Conservation (phyloP, 371 early-diverging fungal genomes). For the Circinella minor region DNA sequence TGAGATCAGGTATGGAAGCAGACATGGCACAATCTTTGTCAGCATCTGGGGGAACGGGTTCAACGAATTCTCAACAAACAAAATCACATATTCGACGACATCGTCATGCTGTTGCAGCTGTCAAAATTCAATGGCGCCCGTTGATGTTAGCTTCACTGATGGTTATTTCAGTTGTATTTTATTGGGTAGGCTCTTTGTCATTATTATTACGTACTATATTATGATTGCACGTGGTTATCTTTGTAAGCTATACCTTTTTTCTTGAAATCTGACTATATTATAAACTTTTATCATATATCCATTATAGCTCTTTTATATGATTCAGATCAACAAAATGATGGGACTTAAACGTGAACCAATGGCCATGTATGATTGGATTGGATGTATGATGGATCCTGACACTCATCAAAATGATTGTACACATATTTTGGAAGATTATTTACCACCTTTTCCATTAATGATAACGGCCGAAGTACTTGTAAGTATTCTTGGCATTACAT, state of each 20-base stretch:
- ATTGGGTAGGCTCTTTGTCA: conserved; percentile 45
- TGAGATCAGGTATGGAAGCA: conserved; percentile 48
- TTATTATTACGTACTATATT: conserved; percentile 15
- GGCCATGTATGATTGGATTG: conserved; percentile 43
- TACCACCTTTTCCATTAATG: conserved; percentile 63
- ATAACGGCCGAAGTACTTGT: conserved; percentile 59
- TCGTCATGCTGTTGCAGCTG: conserved; percentile 63
- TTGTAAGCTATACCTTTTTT: too few relatives aligned
- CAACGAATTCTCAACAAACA: neutral
- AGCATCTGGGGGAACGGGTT: conserved; percentile 27
- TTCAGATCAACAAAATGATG: conserved; percentile 49
- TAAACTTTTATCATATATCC: neutral
- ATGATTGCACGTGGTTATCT: too few relatives aligned
- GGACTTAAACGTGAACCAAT: conserved; percentile 27
- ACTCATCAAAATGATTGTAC: conserved; percentile 49
- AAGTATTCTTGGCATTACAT: conserved; percentile 58
- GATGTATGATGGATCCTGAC: conserved; percentile 51
- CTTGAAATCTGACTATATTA: too few relatives aligned
- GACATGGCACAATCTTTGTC: conserved; percentile 56
- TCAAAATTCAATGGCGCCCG: conserved; percentile 73
- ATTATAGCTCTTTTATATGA: conserved; percentile 55
- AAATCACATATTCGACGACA: conserved; percentile 45
- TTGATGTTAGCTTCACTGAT: conserved; percentile 59
- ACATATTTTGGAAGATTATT: conserved; percentile 24
- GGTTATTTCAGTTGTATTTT: conserved; percentile 52